Conservation (phyloP, 805 yeast genomes). For the Metschnikowia reukaufii region DNA sequence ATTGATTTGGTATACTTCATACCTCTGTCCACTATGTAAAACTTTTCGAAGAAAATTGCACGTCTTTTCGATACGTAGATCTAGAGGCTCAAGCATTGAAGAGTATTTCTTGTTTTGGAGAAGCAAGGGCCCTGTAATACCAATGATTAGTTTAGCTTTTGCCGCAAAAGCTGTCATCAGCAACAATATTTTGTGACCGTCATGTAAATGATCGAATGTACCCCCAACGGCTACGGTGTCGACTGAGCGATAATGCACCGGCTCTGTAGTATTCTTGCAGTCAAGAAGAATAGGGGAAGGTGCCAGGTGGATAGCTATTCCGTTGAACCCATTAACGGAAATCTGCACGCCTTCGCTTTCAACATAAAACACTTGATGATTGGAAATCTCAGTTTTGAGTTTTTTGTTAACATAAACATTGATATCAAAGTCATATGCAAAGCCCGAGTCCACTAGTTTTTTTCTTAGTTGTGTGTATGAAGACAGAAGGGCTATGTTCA, state of each 20-base stretch:
- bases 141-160: constrained; percentile 59
- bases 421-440: constrained; percentile 29
- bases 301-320: neutral
- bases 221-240: constrained; percentile 75
- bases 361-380: neutral
- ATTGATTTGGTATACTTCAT: constrained; percentile 61
- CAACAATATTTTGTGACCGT: constrained; percentile 86
- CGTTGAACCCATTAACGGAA: neutral
- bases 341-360: constrained; percentile 3
- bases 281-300: neutral
- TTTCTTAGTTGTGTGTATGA: constrained; percentile 27
- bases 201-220: constrained; percentile 94
- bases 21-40: constrained; percentile 45
- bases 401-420: constrained; percentile 29
- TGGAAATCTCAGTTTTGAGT: neutral
- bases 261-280: neutral
- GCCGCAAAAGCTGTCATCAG: constrained; percentile 70
- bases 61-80: constrained; percentile 49
- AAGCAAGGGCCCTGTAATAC: constrained; percentile 76
- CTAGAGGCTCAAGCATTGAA: constrained; percentile 61
- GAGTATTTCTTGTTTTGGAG: constrained; percentile 73
- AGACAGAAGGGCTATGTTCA: constrained; percentile 30
- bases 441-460: constrained; percentile 16
- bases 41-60: constrained; percentile 45
- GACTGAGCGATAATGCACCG: neutral